A percentile compares a stretch with the other conserved stretches of the same genome.
Conservation (phyloP, 345 rosid genomes). For the Arabidopsis arenosa region DNA sequence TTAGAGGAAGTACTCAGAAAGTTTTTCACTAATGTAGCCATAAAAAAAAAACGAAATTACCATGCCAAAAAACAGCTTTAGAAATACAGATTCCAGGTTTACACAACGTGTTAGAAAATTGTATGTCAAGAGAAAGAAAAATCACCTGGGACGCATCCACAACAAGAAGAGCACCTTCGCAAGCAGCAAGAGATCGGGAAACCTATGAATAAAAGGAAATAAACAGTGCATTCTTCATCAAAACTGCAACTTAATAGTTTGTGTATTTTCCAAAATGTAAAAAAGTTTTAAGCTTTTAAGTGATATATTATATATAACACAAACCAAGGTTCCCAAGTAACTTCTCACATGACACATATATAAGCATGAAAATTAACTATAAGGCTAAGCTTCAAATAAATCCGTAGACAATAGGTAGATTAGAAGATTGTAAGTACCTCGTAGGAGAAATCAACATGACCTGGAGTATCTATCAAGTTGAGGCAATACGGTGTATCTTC, state of each 20-base stretch:
- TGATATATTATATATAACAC: constrained; percentile 1
- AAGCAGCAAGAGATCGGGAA: constrained; percentile 98
- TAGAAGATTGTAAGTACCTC: constrained; percentile 62
- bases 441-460: constrained; percentile 97
- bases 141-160: constrained; percentile 98
- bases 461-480: constrained; percentile 96
- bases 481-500: constrained; percentile 73
- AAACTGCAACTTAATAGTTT: constrained; percentile 1
- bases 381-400: neutral
- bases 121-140: constrained; percentile 4
- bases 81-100: constrained; percentile 14
- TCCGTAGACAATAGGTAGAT: constrained; percentile 5
- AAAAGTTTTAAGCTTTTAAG: neutral
- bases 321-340: constrained; percentile 14
- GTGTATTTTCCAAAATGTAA: neutral
- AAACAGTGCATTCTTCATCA: constrained; percentile 12
- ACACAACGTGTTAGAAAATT: constrained; percentile 6
- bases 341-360: constrained; percentile 15
- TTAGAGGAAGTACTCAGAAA: constrained; percentile 31
- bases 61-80: constrained; percentile 24
- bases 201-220: constrained; percentile 53
- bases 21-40: neutral
- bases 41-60: constrained; percentile 7
- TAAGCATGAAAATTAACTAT: neutral
- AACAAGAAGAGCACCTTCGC: constrained; percentile 99